Conservation (phyloP, 257 asterid species). For the Solanum stenotomum region DNA sequence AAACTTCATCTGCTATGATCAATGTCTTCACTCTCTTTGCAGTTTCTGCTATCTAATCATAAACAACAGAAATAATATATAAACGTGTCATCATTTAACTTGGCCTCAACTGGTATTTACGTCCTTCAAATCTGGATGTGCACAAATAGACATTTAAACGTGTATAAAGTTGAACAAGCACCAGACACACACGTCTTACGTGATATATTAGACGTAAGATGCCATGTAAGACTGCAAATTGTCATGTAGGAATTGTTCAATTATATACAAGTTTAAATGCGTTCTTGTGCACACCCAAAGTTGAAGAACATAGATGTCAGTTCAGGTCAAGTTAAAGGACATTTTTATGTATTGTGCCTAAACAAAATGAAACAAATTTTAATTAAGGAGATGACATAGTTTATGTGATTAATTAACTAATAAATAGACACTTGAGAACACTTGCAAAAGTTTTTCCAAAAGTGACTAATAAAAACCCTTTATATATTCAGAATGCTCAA, state of each 20-base stretch:
- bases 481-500: neutral
- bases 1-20: constrained; percentile 79
- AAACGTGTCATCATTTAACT: neutral
- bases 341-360: neutral
- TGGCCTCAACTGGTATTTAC: no score
- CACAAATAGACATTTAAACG: neutral
- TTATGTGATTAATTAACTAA: neutral
- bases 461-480: neutral
- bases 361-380: neutral
- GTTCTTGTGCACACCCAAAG: no score
- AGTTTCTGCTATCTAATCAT: constrained; percentile 54
- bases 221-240: no score
- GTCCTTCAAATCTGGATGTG: neutral
- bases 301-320: neutral
- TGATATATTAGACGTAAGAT: neutral
- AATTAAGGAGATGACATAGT: neutral
- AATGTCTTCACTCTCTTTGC: constrained; percentile 55
- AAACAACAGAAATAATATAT: neutral
- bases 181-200: neutral
- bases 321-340: no score
- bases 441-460: neutral
- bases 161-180: neutral
- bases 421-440: neutral
- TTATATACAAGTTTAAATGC: no score
- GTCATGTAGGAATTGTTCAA: neutral